A percentile compares a stretch with the other conserved stretches of the same genome.
Evolutionary conservation across 1,284 basidiomycete species (phyloP).

Genomic region (Phylloporus sp.): DNA sequence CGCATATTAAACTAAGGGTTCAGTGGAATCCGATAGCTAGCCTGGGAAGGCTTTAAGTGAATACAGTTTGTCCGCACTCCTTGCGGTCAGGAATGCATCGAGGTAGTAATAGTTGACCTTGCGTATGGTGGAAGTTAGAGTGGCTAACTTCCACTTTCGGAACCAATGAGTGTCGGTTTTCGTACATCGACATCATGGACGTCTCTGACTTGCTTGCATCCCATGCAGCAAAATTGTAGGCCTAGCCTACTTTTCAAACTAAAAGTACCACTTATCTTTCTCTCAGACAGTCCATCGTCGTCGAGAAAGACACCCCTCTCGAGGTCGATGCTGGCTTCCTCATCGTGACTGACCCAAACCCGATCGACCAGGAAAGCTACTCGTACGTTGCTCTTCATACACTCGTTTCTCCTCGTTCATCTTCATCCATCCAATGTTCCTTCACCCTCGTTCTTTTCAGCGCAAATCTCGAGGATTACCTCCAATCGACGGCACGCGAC

Average conservation of each 20-base stretch:
- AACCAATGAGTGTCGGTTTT: neutral
- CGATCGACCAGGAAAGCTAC: slow-evolving; percentile 82
- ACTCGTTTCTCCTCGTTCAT: neutral
- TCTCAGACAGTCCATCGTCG: slow-evolving; percentile 64
- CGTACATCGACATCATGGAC: slow-evolving; percentile 56
- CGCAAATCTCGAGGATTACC: slow-evolving; percentile 78
- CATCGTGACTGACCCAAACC: slow-evolving; percentile 86
- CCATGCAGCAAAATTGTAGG: slow-evolving; percentile 70
- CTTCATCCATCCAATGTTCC: neutral
- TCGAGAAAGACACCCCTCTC: slow-evolving; percentile 82
- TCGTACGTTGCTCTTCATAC: slow-evolving; percentile 48
- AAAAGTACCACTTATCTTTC: neutral
- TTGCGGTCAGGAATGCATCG: no score
- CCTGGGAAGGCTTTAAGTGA: no score
- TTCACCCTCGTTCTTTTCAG: slow-evolving; percentile 30
- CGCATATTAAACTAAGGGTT: no score
- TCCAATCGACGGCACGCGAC: slow-evolving; percentile 83
- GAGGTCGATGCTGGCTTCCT: slow-evolving; percentile 86
- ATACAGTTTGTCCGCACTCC: no score
- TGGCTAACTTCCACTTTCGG: slow-evolving; percentile 14
- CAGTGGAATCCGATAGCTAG: no score
- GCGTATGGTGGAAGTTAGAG: neutral
- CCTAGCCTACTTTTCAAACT: neutral
- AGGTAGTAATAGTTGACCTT: no score
- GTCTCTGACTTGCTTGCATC: slow-evolving; percentile 76